Evolutionary conservation across 2,329 filamentous ascomycete species (phyloP).

Genomic region (Achaetomium macrosporum): DNA sequence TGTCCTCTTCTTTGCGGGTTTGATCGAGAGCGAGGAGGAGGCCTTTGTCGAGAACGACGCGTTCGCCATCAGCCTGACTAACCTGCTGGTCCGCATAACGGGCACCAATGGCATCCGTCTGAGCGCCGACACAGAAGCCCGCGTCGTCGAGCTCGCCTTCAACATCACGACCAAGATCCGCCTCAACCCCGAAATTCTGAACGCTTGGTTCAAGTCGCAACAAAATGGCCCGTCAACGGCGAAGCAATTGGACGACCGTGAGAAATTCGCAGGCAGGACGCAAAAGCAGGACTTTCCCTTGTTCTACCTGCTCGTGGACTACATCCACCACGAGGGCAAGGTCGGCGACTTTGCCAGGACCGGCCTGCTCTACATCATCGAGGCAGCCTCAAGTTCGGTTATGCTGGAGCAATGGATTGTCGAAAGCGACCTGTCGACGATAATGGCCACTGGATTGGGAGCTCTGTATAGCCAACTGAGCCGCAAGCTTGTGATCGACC

Average conservation of each 20-base stretch:
- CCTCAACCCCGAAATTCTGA: constrained; percentile 76
- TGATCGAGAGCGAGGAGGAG: constrained; percentile 95
- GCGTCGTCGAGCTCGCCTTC: constrained; percentile 89
- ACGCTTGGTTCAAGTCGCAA: constrained; percentile 80
- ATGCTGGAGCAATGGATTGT: constrained; percentile 93
- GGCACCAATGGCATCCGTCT: constrained; percentile 68
- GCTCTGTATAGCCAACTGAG: constrained; percentile 63
- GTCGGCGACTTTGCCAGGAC: constrained; percentile 95
- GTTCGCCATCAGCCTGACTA: constrained; percentile 83
- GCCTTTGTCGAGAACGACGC: constrained; percentile 81
- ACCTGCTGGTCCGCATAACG: constrained; percentile 73
- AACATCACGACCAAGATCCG: constrained; percentile 96
- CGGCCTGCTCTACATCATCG: constrained; percentile 90
- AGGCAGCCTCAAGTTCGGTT: constrained; percentile 77
- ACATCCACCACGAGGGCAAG: constrained; percentile 91
- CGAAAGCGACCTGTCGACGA: constrained; percentile 88
- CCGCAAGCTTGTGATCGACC: constrained; percentile 75
- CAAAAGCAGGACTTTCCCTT: constrained; percentile 91
- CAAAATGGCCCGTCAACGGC: constrained; percentile 32
- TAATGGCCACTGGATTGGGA: constrained; percentile 94
- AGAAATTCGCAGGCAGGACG: constrained; percentile 75
- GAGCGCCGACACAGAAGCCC: constrained; percentile 74
- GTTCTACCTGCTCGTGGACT: constrained; percentile 93
- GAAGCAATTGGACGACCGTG: constrained; percentile 55
- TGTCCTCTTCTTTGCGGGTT: constrained; percentile 78